Evolutionary conservation across 1,139 yeast genomes (phyloP).

Genomic region (Blastobotrys arbuscula): DNA sequence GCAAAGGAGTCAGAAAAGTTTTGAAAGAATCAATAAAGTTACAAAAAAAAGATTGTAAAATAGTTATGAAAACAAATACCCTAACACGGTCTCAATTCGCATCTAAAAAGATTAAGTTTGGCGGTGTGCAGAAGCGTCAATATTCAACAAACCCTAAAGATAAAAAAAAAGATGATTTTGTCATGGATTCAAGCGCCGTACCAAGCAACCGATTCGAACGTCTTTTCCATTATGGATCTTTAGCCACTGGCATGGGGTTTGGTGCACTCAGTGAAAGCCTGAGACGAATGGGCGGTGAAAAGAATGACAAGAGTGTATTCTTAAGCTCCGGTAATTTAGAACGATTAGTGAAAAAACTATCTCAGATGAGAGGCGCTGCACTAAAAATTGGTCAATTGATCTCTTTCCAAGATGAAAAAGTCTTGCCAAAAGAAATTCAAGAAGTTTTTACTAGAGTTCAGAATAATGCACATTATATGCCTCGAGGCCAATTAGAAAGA

Average conservation of each 20-base stretch:
- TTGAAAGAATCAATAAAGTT: slow-evolving; percentile 6
- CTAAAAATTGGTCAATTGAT: slow-evolving; percentile 91
- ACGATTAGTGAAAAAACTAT: slow-evolving; percentile 76
- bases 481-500: slow-evolving; percentile 77
- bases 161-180: slow-evolving; percentile 31
- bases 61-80: slow-evolving; percentile 12
- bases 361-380: slow-evolving; percentile 98
- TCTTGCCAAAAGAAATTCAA: slow-evolving; percentile 81
- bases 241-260: slow-evolving; percentile 88
- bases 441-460: slow-evolving; percentile 78
- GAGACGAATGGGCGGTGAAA: slow-evolving; percentile 51
- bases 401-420: slow-evolving; percentile 80
- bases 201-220: slow-evolving; percentile 85
- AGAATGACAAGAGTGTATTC: slow-evolving; percentile 50
- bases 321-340: slow-evolving; percentile 82
- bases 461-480: slow-evolving; percentile 95
- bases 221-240: slow-evolving; percentile 83
- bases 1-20: slow-evolving; percentile 18
- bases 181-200: slow-evolving; percentile 59
- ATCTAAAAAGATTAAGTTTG: not conserved
- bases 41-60: slow-evolving; percentile 11
- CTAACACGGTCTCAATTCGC: slow-evolving; percentile 6
- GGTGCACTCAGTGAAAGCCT: slow-evolving; percentile 80
- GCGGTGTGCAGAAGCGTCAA: slow-evolving; percentile 2
- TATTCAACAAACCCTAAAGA: slow-evolving; percentile 2